These are phyloP conservation scores for Aspergillus affinis DNA, from an alignment of 495 filamentous ascomycete genomes.

Conservation along the genomic window DNA sequence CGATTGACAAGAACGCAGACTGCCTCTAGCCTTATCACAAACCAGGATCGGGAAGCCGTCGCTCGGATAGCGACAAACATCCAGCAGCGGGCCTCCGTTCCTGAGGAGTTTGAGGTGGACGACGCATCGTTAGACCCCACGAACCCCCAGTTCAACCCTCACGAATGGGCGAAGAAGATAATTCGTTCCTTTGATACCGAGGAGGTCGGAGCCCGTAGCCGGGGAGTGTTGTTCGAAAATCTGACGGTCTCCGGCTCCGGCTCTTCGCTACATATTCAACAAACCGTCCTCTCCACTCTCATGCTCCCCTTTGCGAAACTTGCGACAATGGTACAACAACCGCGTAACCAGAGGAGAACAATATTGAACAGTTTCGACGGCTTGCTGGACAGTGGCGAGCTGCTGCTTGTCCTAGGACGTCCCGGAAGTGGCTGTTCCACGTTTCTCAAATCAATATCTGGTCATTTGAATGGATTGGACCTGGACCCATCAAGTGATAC, in stretches of 20 bases:
- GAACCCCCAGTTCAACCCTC: slow-evolving; percentile 10
- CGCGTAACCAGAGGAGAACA: background rate
- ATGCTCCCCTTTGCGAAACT: slow-evolving; percentile 4
- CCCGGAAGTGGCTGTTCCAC: slow-evolving; percentile 42
- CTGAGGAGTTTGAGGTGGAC: background rate
- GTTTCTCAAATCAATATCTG: slow-evolving; percentile 37
- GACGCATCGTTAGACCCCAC: slow-evolving; percentile 6
- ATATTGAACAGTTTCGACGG: slow-evolving; percentile 40
- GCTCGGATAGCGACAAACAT: background rate
- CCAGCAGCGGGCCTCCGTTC: background rate
- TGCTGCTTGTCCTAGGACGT: slow-evolving; percentile 42
- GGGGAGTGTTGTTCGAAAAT: slow-evolving; percentile 10
- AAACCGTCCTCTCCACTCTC: slow-evolving; percentile 12
- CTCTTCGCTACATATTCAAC: slow-evolving; percentile 7
- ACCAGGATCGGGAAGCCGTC: background rate
- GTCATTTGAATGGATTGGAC: slow-evolving; percentile 34
- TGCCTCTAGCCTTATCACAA: background rate
- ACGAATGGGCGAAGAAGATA: slow-evolving; percentile 10
- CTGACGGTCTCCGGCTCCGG: slow-evolving; percentile 9
- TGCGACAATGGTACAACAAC: background rate
- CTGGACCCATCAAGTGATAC: slow-evolving; percentile 38
- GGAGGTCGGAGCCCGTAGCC: slow-evolving; percentile 6
- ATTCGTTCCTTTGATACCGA: slow-evolving; percentile 5
- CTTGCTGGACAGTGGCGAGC: slow-evolving; percentile 34
- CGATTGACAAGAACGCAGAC: background rate